Conservation (phyloP, 805 yeast genomes). For the Hanseniaspora valbyensis region DNA sequence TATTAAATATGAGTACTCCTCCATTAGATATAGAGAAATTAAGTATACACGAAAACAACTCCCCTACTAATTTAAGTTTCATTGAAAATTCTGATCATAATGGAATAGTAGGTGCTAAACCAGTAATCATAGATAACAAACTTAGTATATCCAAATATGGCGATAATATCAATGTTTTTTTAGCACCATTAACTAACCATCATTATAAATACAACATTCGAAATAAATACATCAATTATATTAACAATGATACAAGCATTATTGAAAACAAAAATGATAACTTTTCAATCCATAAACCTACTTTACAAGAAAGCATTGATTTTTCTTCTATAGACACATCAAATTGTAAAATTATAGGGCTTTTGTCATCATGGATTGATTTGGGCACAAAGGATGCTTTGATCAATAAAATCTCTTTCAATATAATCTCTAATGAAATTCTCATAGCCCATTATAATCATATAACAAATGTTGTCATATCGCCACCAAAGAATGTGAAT, state of each 20-base stretch:
- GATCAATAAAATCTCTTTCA: slow-evolving; percentile 43
- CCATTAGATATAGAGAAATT: too few species aligned
- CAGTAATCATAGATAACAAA: slow-evolving; percentile 20
- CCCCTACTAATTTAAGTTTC: not conserved
- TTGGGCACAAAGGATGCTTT: slow-evolving; percentile 42
- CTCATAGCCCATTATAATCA: slow-evolving; percentile 32
- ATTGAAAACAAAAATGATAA: slow-evolving; percentile 35
- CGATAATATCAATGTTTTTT: not conserved
- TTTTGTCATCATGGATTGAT: slow-evolving; percentile 61
- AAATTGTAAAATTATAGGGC: slow-evolving; percentile 32
- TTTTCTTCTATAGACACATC: slow-evolving; percentile 21
- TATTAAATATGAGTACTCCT: too few species aligned
- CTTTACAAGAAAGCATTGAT: slow-evolving; percentile 23
- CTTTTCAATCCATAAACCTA: slow-evolving; percentile 34
- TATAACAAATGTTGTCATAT: slow-evolving; percentile 42
- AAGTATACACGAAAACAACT: not conserved
- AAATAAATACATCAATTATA: slow-evolving; percentile 6
- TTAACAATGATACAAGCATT: slow-evolving; percentile 23
- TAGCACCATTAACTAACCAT: slow-evolving; percentile 9
- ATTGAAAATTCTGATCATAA: not conserved
- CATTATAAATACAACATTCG: slow-evolving; percentile 11
- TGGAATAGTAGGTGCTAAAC: slow-evolving; percentile 34
- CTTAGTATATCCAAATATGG: slow-evolving; percentile 16
- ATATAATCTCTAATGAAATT: slow-evolving; percentile 49
- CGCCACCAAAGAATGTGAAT: slow-evolving; percentile 54